Percentiles rank a stretch among this genome's conserved stretches.
Conservation (phyloP, 2,329 filamentous ascomycete species). For the Dryadomyces quercivorus region DNA sequence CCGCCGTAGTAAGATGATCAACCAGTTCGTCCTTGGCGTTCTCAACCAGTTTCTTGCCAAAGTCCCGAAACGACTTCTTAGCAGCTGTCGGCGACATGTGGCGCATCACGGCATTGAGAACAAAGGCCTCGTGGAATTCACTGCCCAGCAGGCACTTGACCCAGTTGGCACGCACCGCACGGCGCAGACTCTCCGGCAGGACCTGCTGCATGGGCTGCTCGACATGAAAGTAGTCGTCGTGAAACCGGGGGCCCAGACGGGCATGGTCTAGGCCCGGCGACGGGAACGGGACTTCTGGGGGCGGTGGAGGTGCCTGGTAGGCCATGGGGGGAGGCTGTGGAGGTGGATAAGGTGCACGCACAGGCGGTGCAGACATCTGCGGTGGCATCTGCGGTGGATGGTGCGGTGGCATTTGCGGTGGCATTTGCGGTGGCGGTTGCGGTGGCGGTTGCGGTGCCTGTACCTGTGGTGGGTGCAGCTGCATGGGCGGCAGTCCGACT, state of each 20-base stretch:
- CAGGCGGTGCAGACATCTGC: not conserved
- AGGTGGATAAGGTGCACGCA: not conserved
- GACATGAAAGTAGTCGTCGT: conserved; percentile 26
- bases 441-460: not conserved
- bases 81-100: conserved; percentile 27
- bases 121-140: conserved; percentile 38
- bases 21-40: conserved; percentile 29
- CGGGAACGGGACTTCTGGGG: conserved; percentile 13
- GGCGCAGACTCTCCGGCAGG: conserved; percentile 32
- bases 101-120: conserved; percentile 38
- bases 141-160: conserved; percentile 36
- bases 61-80: conserved; percentile 28
- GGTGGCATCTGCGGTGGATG: too few relatives aligned
- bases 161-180: conserved; percentile 37
- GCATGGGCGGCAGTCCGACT: too few relatives aligned
- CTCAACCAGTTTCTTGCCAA: conserved; percentile 30
- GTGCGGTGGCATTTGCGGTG: not conserved
- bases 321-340: conserved; percentile 1
- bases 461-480: too few relatives aligned
- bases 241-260: conserved; percentile 21
- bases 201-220: conserved; percentile 27
- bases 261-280: conserved; percentile 22
- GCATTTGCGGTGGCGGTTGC: not conserved
- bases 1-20: conserved; percentile 23
- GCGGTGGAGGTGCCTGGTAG: conserved; percentile 13